Conservation (phyloP, 495 filamentous ascomycete genomes). For the Aspergillus ostianus region DNA sequence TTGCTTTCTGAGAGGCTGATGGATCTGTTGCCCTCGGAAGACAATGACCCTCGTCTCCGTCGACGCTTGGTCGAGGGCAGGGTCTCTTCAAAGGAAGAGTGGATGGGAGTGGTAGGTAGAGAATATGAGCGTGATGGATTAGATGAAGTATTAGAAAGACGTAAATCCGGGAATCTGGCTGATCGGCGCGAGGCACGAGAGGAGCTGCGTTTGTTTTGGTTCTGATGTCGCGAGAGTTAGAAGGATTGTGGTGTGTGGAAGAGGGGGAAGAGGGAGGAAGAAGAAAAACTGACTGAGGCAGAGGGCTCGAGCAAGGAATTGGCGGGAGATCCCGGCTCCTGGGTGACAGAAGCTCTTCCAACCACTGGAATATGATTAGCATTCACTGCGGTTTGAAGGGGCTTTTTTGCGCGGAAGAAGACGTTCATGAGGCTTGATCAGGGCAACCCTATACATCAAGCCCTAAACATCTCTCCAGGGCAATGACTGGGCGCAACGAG, state of each 20-base stretch:
- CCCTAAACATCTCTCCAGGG: not conserved
- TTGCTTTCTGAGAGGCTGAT: conserved; percentile 3
- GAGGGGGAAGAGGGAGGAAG: conserved; percentile 7
- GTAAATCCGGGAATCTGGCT: conserved; percentile 18
- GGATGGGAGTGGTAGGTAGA: conserved; percentile 24
- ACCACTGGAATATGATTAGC: conserved; percentile 20
- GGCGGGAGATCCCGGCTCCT: conserved; percentile 19
- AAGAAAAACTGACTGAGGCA: conserved; percentile 11
- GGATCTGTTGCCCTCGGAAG: conserved; percentile 14
- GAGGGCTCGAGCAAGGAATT: conserved; percentile 15
- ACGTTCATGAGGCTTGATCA: conserved; percentile 5
- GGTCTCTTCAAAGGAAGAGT: conserved; percentile 26
- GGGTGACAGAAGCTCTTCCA: conserved; percentile 23
- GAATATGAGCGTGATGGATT: conserved; percentile 23
- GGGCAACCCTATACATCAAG: conserved; percentile 1
- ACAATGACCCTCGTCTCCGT: conserved; percentile 19
- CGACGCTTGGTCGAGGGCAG: conserved; percentile 29
- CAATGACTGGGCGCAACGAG: not conserved
- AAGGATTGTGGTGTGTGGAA: not conserved
- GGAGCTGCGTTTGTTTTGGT: conserved; percentile 18
- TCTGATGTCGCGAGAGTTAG: conserved; percentile 4
- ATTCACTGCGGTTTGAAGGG: not conserved
- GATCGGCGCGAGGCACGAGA: conserved; percentile 24
- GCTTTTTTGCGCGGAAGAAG: not conserved
- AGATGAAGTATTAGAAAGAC: conserved; percentile 16